Base-by-base conservation (phyloP, 495 filamentous ascomycete species). In the Annulohypoxylon bovei region DNA sequence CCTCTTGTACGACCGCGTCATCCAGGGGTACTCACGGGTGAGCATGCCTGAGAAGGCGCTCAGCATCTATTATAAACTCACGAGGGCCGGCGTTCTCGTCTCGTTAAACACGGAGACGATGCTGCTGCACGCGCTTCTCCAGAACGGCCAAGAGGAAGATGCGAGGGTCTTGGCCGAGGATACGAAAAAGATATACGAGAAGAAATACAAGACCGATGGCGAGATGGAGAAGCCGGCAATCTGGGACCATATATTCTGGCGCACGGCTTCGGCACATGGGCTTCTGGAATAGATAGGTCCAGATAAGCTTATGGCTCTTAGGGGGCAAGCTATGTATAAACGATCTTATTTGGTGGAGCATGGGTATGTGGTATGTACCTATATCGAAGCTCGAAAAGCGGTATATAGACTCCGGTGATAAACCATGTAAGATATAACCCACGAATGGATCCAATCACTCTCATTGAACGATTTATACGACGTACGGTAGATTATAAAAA, bases 1-100 rank as follows among this genome's bases (percentile, higher is more conserved):
- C 35, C 76, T 87, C 37, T 88, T 94, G 72, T 93, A 88, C 83
- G 88, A 92, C 67, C 83, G 90, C 53, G 77, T 92, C 33, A 82
- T 92, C 49, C 83, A 85, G 56, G 90, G 89, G 6, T 93, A 91
- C 71, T 80, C 85, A 8, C 53, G 73, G 16, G 72, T 68, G 5
- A 86, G 86, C 35, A 78, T 87, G 46, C 78, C 82, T 0, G 72
- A 76, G 9, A 80, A 80, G 37, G 87, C 89, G 62, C 79, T 90
- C 62, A 68, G 74, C 6, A 74, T 88, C 2, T 82, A 89, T 50
- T 69, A 80, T 28, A 69, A 76, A n/a, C 75, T 88, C 52, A 75
- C 80, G 6, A 71, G 58, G 4, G 58, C 78, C 28, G 81, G 84
- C 16, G 78, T 73, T 12, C 57, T 70, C 32, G 46, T 86, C 75